Evolutionary conservation across 2,329 filamentous ascomycete genomes (phyloP).

Genomic region (Aspergillus fumigatus): DNA sequence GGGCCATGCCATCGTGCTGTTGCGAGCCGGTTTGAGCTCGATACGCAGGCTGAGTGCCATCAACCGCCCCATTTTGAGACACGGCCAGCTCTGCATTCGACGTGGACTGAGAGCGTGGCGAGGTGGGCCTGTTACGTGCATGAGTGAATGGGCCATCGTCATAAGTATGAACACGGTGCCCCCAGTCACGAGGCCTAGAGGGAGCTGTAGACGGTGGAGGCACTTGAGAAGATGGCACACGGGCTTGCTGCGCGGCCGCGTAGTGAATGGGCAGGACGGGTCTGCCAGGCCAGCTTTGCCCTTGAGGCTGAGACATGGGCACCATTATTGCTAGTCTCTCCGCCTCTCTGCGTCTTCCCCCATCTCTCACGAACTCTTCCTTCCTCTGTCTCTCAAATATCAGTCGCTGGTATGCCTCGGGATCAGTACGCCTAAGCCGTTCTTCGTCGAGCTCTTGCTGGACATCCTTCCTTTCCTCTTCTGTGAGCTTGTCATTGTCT

Average conservation of each 20-base stretch:
- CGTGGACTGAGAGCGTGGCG: background rate
- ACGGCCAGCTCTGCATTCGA: background rate
- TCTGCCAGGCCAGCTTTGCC: background rate
- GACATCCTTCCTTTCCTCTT: conserved; percentile 57
- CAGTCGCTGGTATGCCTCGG: conserved; percentile 26
- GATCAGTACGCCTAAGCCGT: conserved; percentile 35
- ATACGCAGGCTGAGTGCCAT: background rate
- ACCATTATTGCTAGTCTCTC: background rate
- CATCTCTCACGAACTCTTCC: background rate
- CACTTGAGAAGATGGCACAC: background rate
- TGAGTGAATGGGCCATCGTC: conserved; percentile 19
- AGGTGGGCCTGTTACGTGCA: conserved; percentile 3
- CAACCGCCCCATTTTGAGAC: background rate
- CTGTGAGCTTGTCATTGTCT: conserved; percentile 58
- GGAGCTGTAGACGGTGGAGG: background rate
- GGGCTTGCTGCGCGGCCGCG: background rate
- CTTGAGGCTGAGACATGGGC: background rate
- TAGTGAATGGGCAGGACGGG: background rate
- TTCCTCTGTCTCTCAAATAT: conserved; percentile 14
- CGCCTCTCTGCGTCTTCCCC: background rate
- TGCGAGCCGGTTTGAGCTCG: background rate
- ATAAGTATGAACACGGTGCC: conserved; percentile 2
- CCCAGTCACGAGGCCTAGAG: background rate
- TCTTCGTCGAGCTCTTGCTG: conserved; percentile 42
- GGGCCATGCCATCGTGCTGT: background rate